Conservation (phyloP, 345 rosid genomes). For the Eucalyptus brandiana region DNA sequence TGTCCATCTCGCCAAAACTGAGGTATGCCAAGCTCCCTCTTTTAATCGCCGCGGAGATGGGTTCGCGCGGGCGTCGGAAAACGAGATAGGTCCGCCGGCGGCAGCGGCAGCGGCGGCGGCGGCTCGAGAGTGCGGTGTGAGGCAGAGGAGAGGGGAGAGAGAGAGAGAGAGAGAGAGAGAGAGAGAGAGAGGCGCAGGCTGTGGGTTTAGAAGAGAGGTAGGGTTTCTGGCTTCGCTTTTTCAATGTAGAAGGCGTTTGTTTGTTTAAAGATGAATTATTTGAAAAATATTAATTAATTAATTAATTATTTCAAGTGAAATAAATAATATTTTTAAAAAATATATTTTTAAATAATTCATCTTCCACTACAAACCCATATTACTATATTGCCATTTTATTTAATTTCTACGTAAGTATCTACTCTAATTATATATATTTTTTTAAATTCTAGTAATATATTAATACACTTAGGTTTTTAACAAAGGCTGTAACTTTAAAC, state of each 20-base stretch:
- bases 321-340: rapidly evolving
- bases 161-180: neutral
- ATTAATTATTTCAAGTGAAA: too few species aligned
- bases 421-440: too few species aligned
- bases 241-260: rapidly evolving
- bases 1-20: slow-evolving; percentile 35
- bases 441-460: too few species aligned
- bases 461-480: too few species aligned
- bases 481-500: too few species aligned
- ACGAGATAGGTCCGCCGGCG: neutral
- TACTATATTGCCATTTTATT: neutral
- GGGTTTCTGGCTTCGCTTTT: rapidly evolving
- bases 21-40: neutral
- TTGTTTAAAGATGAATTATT: rapidly evolving
- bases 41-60: neutral
- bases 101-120: neutral
- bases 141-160: neutral
- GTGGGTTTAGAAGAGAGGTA: neutral
- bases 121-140: rapidly evolving
- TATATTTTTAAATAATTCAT: too few species aligned
- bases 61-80: neutral
- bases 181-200: neutral
- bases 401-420: too few species aligned
- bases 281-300: too few species aligned
- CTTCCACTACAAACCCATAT: neutral